A percentile compares a stretch with the other conserved stretches of the same genome.
Conservation (phyloP, 805 yeast species). For the Ogataea neopini region DNA sequence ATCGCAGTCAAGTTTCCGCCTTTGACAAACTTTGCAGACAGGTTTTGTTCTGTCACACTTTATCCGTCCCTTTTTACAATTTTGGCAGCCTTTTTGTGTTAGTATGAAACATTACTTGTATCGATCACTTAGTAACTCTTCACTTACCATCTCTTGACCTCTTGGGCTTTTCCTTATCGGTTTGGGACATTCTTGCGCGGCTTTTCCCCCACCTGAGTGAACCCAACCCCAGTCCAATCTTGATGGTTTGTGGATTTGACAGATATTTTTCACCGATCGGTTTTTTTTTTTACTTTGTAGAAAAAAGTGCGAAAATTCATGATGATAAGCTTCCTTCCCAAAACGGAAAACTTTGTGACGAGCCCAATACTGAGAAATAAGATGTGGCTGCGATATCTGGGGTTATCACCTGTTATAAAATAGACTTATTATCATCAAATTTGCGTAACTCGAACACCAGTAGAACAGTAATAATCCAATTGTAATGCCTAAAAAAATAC, state of each 20-base stretch:
- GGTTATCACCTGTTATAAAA: background rate
- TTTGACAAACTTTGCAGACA: constrained; percentile 10
- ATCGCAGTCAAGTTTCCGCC: constrained; percentile 9
- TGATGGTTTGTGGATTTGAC: background rate
- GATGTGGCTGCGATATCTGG: background rate
- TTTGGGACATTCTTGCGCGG: background rate
- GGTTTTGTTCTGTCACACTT: constrained; percentile 14
- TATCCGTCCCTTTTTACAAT: constrained; percentile 11
- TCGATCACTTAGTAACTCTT: background rate
- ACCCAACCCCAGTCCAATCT: background rate
- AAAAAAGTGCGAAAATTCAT: background rate
- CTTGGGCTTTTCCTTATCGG: constrained; percentile 3
- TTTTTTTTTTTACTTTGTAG: background rate
- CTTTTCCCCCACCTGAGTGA: background rate
- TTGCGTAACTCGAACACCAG: background rate
- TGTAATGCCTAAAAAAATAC: constrained; percentile 11
- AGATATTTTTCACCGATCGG: background rate
- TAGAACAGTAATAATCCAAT: no score
- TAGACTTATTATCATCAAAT: no score
- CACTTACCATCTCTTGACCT: constrained; percentile 12
- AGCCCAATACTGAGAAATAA: background rate
- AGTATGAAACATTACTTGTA: background rate
- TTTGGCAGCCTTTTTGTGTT: constrained; percentile 12
- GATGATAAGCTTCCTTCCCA: constrained; percentile 4
- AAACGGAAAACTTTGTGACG: constrained; percentile 6